A percentile compares a stretch with the other conserved stretches of the same genome.
Conservation (phyloP, 2,329 filamentous ascomycete genomes). For the Massarina eburnea region DNA sequence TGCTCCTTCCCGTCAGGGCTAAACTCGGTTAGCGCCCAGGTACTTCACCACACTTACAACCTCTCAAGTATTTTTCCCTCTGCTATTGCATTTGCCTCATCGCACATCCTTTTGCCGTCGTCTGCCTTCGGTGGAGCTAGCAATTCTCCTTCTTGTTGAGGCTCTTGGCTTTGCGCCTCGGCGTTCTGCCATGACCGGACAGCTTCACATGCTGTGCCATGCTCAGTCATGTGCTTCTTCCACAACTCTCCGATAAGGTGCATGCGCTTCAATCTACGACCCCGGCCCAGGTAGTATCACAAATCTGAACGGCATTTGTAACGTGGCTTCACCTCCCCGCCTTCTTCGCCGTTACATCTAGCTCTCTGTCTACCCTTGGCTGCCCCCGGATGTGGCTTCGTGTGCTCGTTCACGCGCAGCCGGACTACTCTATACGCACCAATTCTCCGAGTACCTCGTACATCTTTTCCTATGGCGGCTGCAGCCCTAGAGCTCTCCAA, state of each 20-base stretch:
- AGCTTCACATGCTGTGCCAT: slow-evolving; percentile 17
- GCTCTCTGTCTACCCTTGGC: slow-evolving; percentile 13
- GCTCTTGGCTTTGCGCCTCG: slow-evolving; percentile 15
- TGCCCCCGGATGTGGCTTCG: slow-evolving; percentile 1
- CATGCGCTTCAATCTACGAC: slow-evolving; percentile 16
- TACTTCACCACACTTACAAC: neutral
- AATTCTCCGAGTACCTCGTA: neutral
- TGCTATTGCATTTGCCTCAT: neutral
- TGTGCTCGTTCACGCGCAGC: slow-evolving; percentile 4
- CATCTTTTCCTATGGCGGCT: slow-evolving; percentile 6
- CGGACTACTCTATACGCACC: slow-evolving; percentile 8
- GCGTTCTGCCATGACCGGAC: slow-evolving; percentile 23
- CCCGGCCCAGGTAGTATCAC: slow-evolving; percentile 33
- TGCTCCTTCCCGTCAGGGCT: slow-evolving; percentile 15
- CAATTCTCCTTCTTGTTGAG: slow-evolving; percentile 6
- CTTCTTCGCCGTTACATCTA: slow-evolving; percentile 18
- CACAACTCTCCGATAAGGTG: slow-evolving; percentile 13
- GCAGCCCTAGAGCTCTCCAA: neutral
- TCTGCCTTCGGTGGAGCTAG: neutral
- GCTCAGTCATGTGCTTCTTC: slow-evolving; percentile 22
- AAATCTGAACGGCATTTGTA: slow-evolving; percentile 13
- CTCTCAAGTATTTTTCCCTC: slow-evolving; percentile 1
- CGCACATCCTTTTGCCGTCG: neutral
- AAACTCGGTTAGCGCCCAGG: slow-evolving; percentile 21
- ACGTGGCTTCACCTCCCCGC: slow-evolving; percentile 13